phyloP scores from a whole-genome alignment of 805 yeast genomes.

The Sugiyamaella smithiae region DNA sequence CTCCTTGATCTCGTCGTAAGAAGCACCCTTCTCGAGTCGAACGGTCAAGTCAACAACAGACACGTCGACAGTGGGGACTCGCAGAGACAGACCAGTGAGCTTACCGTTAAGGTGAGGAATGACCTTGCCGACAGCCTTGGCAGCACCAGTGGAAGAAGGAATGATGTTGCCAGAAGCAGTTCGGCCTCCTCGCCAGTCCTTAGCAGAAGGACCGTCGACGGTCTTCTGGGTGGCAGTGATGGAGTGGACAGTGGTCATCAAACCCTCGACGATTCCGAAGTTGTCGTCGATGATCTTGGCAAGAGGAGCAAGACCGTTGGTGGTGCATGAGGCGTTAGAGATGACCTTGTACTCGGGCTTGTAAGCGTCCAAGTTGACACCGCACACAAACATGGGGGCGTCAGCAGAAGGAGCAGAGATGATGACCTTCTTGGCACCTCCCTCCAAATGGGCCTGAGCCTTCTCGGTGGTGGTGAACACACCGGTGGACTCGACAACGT shows the following conservation, averaged over 20 bases:
- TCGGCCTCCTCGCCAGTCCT: constrained; percentile 99
- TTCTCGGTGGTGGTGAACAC: constrained; percentile 81
- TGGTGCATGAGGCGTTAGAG: constrained; percentile 94
- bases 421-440: constrained; percentile 92
- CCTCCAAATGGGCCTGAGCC: constrained; percentile 79
- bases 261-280: constrained; percentile 86
- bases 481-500: constrained; percentile 92
- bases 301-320: constrained; percentile 93
- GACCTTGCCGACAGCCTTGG: constrained; percentile 96
- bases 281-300: constrained; percentile 85
- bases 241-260: constrained; percentile 96
- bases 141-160: constrained; percentile 96
- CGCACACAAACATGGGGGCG: constrained; percentile 93
- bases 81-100: constrained; percentile 89
- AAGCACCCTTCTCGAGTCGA: constrained; percentile 69
- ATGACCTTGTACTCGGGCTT: constrained; percentile 70
- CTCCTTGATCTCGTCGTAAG: constrained; percentile 79
- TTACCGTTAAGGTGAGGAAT: constrained; percentile 88
- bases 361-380: constrained; percentile 83
- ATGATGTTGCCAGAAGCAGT: constrained; percentile 94
- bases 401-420: constrained; percentile 93
- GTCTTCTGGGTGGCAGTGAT: constrained; percentile 96
- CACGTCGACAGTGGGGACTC: constrained; percentile 92
- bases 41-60: constrained; percentile 92
- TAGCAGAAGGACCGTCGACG: constrained; percentile 95